These are phyloP conservation scores for Ustilago trichophora DNA, from an alignment of 1,284 basidiomycete species.

Conservation along the genomic window DNA sequence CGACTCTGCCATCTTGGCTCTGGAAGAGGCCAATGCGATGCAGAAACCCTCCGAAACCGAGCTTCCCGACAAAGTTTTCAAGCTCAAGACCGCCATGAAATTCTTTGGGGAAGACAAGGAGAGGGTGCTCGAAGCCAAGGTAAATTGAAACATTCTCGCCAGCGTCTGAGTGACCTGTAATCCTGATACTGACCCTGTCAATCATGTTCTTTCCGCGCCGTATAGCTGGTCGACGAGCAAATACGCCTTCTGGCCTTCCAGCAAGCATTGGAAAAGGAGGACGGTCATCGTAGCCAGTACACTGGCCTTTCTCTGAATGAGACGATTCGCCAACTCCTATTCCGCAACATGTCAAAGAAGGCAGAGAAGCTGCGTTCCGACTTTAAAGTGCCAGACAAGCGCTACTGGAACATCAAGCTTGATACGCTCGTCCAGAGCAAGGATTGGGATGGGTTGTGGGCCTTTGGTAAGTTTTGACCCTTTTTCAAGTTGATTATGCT, in stretches of 20 bases:
- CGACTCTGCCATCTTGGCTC: constrained; percentile 84
- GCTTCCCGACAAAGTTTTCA: constrained; percentile 72
- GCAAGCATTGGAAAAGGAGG: constrained; percentile 85
- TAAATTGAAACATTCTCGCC: no score
- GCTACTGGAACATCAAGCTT: constrained; percentile 55
- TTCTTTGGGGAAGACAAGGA: constrained; percentile 95
- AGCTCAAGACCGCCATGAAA: constrained; percentile 84
- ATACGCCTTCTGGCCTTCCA: constrained; percentile 80
- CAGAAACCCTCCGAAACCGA: constrained; percentile 17
- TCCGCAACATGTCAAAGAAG: constrained; percentile 52
- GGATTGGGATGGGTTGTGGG: constrained; percentile 56
- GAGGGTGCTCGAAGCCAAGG: constrained; percentile 86
- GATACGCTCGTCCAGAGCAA: constrained; percentile 43
- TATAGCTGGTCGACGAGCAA: constrained; percentile 88
- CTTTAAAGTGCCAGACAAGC: constrained; percentile 59
- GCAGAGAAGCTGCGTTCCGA: constrained; percentile 62
- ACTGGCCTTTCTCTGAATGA: constrained; percentile 54
- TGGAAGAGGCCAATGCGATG: constrained; percentile 73
- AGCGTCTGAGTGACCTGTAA: no score
- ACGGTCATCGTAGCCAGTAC: constrained; percentile 70
- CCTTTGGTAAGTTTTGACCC: no score
- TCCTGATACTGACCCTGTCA: neutral
- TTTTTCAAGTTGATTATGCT: no score
- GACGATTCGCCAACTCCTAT: constrained; percentile 56
- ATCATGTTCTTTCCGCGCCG: neutral